These are phyloP conservation scores for Rhizophagus sp. DNA, from an alignment of 192 early-diverging fungal species.

Conservation along the genomic window DNA sequence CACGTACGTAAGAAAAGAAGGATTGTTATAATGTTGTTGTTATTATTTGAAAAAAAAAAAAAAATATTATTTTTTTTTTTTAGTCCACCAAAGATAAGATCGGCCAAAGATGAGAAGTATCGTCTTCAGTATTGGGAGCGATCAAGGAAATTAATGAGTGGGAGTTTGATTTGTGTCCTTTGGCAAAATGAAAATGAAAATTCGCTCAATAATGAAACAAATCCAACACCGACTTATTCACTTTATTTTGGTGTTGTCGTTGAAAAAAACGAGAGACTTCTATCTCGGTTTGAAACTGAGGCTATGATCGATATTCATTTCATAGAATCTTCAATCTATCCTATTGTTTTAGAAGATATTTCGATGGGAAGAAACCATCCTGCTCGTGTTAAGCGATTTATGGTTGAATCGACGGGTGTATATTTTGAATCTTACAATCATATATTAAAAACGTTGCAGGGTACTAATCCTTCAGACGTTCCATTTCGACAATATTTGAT, in stretches of 20 bases:
- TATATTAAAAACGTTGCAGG: neutral
- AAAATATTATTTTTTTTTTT: neutral
- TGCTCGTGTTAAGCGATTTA: slow-evolving; percentile 28
- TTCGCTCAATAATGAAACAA: neutral
- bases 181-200: slow-evolving; percentile 22
- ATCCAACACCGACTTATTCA: neutral
- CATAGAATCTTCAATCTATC: slow-evolving; percentile 34
- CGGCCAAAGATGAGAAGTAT: neutral
- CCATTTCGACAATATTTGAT: neutral
- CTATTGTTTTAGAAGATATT: slow-evolving; percentile 28
- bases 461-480: neutral
- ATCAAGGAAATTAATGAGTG: slow-evolving; percentile 44
- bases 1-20: neutral
- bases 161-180: slow-evolving; percentile 46
- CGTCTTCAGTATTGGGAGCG: slow-evolving; percentile 49
- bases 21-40: neutral
- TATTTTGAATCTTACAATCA: neutral
- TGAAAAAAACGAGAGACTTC: slow-evolving; percentile 23
- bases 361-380: neutral
- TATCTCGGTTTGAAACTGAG: slow-evolving; percentile 29
- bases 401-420: slow-evolving; percentile 42
- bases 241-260: slow-evolving; percentile 33
- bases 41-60: neutral
- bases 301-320: slow-evolving; percentile 38
- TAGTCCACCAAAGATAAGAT: slow-evolving; percentile 26